Base-by-base conservation (phyloP, 257 asterid genomes). In the Misopates orontium region DNA sequence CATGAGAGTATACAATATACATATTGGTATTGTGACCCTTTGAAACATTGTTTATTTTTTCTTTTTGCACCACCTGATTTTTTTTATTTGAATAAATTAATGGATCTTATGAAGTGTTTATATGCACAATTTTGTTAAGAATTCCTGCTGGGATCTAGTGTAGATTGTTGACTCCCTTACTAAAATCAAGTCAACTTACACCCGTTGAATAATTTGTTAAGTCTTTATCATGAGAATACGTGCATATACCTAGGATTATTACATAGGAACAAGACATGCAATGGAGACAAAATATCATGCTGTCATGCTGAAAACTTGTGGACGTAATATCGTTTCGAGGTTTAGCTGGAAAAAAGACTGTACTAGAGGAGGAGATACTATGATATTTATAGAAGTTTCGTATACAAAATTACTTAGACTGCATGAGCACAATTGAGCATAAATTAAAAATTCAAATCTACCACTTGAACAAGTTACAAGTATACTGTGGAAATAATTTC, bases 1-100 rank as follows among this genome's bases (percentile, higher is more conserved):
- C 8, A 78, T 45, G 73, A 78, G 68, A 36, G 56, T 50, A 9
- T 57, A 74, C 61, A 79, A 51, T 42, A 73, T 48, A 68, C 70
- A 17, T n/a, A 73, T n/a, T 53, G 69, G 64, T 56, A 75, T 71
- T 39, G 60, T 20, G 31, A n/a, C 40, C 22, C 31, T 71, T 31
- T 39, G 76, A 36, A 47, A 40, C 78, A 63, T 78, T 60, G 19
- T 76, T 23, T 80, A 54, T 21, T 19, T 58, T 40, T 36, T 28
- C 9, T 3, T 25, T 20, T 11, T 41, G 28, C 10, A 10, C 13
- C 0, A 9, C 13, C 0, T 5, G 21, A 19, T 40, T 14, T 6
- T 36, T n/a, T n/a, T n/a, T n/a, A n/a, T n/a, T 52, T 54, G 25
- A 28, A 3, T 71, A 12, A 14, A 60, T 32, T 8, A 17, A 31